These are phyloP conservation scores for Candida pseudoviswanathii DNA, from an alignment of 1,139 yeast genomes.

Conservation along the genomic window DNA sequence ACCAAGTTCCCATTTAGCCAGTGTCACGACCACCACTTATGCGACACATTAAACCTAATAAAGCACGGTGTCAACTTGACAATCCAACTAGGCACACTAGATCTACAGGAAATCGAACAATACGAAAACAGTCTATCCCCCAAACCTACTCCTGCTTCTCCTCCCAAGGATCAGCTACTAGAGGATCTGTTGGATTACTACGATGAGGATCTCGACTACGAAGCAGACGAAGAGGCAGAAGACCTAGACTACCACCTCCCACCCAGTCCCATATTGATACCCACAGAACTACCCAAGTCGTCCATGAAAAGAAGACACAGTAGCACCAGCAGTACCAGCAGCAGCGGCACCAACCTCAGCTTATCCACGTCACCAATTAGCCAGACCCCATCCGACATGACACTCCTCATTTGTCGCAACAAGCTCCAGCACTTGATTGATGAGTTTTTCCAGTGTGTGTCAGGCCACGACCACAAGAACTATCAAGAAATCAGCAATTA, in stretches of 20 bases:
- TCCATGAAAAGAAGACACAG: conserved; percentile 12
- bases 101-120: conserved; percentile 6
- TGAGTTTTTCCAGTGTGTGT: conserved; percentile 14
- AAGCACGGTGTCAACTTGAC: conserved; percentile 16
- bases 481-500: conserved; percentile 14
- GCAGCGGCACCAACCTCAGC: neutral
- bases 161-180: neutral
- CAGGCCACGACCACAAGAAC: conserved; percentile 12
- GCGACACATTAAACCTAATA: conserved; percentile 16
- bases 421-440: conserved; percentile 15
- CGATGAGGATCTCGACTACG: conserved; percentile 3
- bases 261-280: conserved; percentile 16
- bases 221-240: conserved; percentile 6
- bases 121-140: neutral
- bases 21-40: conserved; percentile 15
- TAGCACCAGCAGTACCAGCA: neutral
- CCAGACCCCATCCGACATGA: neutral
- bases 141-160: neutral
- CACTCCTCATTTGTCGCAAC: conserved; percentile 10
- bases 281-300: conserved; percentile 13
- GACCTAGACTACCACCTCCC: conserved; percentile 11
- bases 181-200: conserved; percentile 2
- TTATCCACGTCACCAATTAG: neutral
- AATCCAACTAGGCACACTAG: conserved; percentile 11
- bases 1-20: conserved; percentile 16